Evolutionary conservation across 2,329 filamentous ascomycete genomes (phyloP).

Genomic region (Onygenales sp.): DNA sequence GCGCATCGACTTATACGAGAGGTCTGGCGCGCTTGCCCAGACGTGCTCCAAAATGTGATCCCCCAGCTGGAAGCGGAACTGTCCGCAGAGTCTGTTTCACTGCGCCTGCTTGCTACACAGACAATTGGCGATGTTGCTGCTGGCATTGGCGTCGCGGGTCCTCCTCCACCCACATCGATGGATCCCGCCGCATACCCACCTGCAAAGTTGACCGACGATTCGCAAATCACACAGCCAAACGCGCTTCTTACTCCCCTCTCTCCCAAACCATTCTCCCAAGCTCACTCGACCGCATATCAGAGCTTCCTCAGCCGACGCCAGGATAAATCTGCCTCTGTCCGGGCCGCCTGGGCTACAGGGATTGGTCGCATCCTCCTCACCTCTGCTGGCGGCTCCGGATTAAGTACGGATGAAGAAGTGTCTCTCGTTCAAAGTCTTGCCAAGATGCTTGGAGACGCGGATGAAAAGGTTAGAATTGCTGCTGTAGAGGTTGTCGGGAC

Average conservation of each 20-base stretch:
- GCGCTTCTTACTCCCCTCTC: conserved; percentile 75
- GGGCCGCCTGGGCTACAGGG: conserved; percentile 76
- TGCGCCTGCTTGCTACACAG: conserved; percentile 82
- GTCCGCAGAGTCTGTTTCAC: conserved; percentile 75
- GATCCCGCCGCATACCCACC: conserved; percentile 82
- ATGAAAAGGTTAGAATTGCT: conserved; percentile 83
- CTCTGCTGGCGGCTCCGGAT: conserved; percentile 77
- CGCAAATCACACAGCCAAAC: conserved; percentile 44
- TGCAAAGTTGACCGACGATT: conserved; percentile 33
- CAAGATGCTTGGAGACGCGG: conserved; percentile 74
- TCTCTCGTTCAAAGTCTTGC: conserved; percentile 63
- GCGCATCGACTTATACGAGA: conserved; percentile 84
- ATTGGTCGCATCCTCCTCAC: conserved; percentile 83
- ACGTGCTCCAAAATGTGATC: conserved; percentile 84
- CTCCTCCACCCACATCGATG: conserved; percentile 60
- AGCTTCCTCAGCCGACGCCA: conserved; percentile 76
- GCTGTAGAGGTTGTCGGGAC: conserved; percentile 76
- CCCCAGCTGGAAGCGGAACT: conserved; percentile 89
- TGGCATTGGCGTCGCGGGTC: conserved; percentile 84
- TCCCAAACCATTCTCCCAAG: conserved; percentile 79
- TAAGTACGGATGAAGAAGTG: conserved; percentile 73
- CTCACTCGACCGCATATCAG: conserved; percentile 68
- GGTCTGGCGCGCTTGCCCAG: conserved; percentile 83
- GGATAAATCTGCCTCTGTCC: conserved; percentile 75
- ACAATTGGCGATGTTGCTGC: conserved; percentile 92